Percentiles rank a stretch among this genome's conserved stretches.
Evolutionary conservation across 441 rosid genomes (phyloP).

Genomic region (Gossypium laxum): DNA sequence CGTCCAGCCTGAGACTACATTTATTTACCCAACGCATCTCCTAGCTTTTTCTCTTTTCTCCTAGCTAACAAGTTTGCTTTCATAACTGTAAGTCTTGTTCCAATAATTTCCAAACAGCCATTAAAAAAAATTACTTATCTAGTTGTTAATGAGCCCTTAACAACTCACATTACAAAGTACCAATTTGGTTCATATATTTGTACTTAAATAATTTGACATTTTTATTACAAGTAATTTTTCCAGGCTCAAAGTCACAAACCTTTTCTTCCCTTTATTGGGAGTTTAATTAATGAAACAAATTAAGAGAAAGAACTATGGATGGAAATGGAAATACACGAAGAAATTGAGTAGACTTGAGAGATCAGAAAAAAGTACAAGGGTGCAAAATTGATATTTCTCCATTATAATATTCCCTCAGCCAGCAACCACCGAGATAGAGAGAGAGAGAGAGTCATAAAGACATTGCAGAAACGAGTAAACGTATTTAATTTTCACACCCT

Average conservation of each 20-base stretch:
- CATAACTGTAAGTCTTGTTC: slow-evolving; percentile 3
- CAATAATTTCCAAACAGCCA: not conserved
- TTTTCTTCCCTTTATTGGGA: too few relatives aligned
- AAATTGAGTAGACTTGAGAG: not conserved
- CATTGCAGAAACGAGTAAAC: slow-evolving; percentile 33
- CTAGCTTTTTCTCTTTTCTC: not conserved
- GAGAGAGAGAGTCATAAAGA: slow-evolving; percentile 19
- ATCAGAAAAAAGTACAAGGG: not conserved
- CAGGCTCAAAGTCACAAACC: not conserved
- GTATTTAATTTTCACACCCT: slow-evolving; percentile 58
- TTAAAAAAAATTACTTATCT: too few relatives aligned
- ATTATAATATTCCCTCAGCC: slow-evolving; percentile 37
- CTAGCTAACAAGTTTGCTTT: not conserved
- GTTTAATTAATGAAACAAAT: too few relatives aligned
- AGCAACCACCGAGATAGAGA: slow-evolving; percentile 26
- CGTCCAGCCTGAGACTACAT: not conserved
- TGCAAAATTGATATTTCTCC: slow-evolving; percentile 23
- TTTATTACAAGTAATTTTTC: not conserved
- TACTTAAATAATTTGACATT: not conserved
- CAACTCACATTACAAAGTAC: not conserved
- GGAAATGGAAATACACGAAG: slow-evolving; percentile 4
- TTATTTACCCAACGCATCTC: not conserved
- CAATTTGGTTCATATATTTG: not conserved
- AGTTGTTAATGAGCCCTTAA: too few relatives aligned
- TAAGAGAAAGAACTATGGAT: not conserved